Conservation (phyloP, 78 protist genomes). For the Creolimax fragrantissima region DNA sequence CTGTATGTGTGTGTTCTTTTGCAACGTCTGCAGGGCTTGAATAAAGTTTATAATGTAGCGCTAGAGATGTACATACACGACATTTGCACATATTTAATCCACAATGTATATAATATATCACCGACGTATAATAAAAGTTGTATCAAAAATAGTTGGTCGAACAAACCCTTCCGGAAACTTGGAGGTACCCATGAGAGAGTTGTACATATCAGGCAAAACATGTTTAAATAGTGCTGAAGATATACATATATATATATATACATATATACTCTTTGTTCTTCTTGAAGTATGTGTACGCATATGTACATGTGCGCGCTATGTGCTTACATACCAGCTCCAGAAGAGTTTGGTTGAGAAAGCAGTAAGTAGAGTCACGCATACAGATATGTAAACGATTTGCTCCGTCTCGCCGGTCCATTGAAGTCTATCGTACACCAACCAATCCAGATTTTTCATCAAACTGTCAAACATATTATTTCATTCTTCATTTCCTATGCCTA, state of each 20-base stretch:
- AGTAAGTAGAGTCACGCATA: neutral
- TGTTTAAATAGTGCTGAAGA: neutral
- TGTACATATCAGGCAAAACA: neutral
- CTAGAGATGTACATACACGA: too few relatives aligned
- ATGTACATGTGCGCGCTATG: neutral
- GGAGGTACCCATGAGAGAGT: neutral
- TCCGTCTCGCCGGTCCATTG: neutral
- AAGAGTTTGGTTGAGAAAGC: neutral
- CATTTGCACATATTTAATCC: too few relatives aligned
- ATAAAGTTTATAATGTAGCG: too few relatives aligned
- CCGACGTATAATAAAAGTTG: too few relatives aligned
- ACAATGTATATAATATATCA: too few relatives aligned
- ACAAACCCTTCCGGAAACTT: neutral
- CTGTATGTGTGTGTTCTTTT: neutral
- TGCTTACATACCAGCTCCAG: neutral
- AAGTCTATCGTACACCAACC: neutral
- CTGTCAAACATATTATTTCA: neutral
- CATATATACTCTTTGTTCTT: neutral
- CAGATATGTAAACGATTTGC: neutral
- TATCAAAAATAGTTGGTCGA: too few relatives aligned
- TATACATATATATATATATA: neutral
- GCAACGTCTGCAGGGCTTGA: neutral
- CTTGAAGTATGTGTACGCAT: neutral
- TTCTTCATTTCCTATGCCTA: neutral
- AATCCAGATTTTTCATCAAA: neutral